phyloP scores from a whole-genome alignment of 805 yeast genomes.

The Nematodospora valgi region DNA sequence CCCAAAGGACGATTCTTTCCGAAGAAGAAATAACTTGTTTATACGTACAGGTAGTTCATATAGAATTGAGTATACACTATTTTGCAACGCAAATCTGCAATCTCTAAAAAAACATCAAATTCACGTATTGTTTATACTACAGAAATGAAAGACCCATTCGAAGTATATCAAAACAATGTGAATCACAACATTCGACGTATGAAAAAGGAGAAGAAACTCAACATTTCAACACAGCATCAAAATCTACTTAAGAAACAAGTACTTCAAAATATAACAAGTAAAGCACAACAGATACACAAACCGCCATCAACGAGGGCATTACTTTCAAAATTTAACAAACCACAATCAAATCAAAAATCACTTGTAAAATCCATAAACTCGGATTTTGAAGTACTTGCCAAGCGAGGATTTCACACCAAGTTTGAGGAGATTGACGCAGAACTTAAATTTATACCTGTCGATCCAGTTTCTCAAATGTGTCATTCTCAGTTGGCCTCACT shows the following conservation, averaged over 20 bases:
- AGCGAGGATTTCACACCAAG: slow-evolving; percentile 6
- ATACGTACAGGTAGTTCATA: neutral
- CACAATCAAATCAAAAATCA: neutral
- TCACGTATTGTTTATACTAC: slow-evolving; percentile 2
- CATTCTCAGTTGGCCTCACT: neutral
- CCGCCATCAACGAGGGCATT: slow-evolving; percentile 1
- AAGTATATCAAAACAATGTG: slow-evolving; percentile 7
- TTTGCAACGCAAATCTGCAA: neutral
- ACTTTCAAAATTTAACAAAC: slow-evolving; percentile 1
- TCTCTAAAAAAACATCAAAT: slow-evolving; percentile 1
- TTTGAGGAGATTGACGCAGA: slow-evolving; percentile 4
- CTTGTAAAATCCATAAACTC: slow-evolving; percentile 1
- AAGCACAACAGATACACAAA: neutral
- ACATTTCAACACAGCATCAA: neutral
- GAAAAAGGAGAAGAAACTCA: neutral
- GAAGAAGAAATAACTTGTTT: slow-evolving; percentile 1
- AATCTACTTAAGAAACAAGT: neutral
- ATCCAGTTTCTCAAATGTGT: slow-evolving; percentile 2
- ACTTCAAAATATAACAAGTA: neutral
- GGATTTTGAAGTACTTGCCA: slow-evolving; percentile 4
- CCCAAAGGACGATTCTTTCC: slow-evolving; percentile 1
- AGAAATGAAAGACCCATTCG: slow-evolving; percentile 7
- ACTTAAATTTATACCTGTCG: slow-evolving; percentile 1
- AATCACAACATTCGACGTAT: slow-evolving; percentile 3
- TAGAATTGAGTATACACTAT: neutral